A percentile compares a stretch with the other conserved stretches of the same genome.
Evolutionary conservation across 2,329 filamentous ascomycete species (phyloP).

Genomic region (Metarhizium anisopliae): DNA sequence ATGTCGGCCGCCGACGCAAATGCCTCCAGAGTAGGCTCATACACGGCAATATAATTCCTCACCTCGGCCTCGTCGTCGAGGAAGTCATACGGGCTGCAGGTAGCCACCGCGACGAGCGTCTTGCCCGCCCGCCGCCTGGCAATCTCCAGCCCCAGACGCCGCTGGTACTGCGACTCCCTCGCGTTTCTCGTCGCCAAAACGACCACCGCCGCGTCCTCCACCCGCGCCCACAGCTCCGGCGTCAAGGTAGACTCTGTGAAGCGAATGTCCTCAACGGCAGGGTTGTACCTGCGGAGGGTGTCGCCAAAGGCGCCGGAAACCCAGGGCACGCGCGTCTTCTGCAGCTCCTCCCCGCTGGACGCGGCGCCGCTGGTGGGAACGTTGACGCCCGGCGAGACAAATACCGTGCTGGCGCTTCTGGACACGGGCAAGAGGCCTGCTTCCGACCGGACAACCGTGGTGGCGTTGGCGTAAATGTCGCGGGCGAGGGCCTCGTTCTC

Average conservation of each 20-base stretch:
- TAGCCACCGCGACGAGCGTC: slow-evolving; percentile 13
- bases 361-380: slow-evolving; percentile 15
- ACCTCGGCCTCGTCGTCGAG: slow-evolving; percentile 11
- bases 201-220: slow-evolving; percentile 14
- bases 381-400: slow-evolving; percentile 16
- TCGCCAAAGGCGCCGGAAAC: slow-evolving; percentile 14
- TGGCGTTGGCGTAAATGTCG: slow-evolving; percentile 12
- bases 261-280: slow-evolving; percentile 11
- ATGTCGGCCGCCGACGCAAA: slow-evolving; percentile 13
- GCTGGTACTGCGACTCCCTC: slow-evolving; percentile 15
- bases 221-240: slow-evolving; percentile 10
- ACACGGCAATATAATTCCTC: slow-evolving; percentile 14
- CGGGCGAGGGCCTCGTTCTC: slow-evolving; percentile 10
- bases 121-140: slow-evolving; percentile 7
- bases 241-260: slow-evolving; percentile 12
- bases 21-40: slow-evolving; percentile 17
- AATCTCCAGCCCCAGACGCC: slow-evolving; percentile 12
- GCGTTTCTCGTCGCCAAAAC: slow-evolving; percentile 17
- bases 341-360: slow-evolving; percentile 11
- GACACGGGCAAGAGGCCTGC: slow-evolving; percentile 11
- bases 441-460: slow-evolving; percentile 12
- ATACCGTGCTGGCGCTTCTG: slow-evolving; percentile 10
- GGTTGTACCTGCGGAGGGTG: slow-evolving; percentile 9
- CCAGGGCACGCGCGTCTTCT: slow-evolving; percentile 17
- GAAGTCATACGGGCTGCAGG: slow-evolving; percentile 18